Conservation (phyloP, 257 asterid genomes). For the Gentiana macrophylla region DNA sequence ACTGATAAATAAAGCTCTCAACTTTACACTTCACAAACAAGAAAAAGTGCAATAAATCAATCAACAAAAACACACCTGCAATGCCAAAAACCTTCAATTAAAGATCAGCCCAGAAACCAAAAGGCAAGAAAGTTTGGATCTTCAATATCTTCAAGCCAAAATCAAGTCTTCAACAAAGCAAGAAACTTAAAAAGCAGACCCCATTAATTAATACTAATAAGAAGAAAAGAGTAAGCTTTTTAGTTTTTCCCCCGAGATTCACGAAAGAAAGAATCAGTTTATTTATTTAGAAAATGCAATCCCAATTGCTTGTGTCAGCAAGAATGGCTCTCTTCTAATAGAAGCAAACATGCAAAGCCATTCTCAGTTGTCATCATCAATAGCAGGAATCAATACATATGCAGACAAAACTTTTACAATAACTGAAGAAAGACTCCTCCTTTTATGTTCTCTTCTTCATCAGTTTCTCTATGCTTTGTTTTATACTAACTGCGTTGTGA, state of each 20-base stretch:
- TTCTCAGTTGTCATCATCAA: constrained; percentile 41
- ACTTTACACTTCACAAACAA: background rate
- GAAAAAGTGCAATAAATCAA: background rate
- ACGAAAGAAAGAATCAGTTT: constrained; percentile 9
- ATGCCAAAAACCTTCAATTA: constrained; percentile 8
- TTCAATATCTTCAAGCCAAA: constrained; percentile 5
- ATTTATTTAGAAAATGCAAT: background rate
- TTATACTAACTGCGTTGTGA: background rate
- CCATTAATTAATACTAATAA: constrained; percentile 6
- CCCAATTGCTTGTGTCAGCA: constrained; percentile 5
- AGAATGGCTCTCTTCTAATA: constrained; percentile 21
- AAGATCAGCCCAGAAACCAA: constrained; percentile 6
- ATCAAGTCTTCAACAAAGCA: constrained; percentile 1
- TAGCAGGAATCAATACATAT: constrained; percentile 25
- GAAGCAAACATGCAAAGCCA: constrained; percentile 36
- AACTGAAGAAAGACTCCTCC: constrained; percentile 10
- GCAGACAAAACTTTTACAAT: constrained; percentile 25
- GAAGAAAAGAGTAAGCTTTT: constrained; percentile 2
- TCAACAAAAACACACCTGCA: constrained; percentile 16
- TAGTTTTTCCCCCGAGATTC: constrained; percentile 36
- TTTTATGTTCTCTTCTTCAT: constrained; percentile 5
- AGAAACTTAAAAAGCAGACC: constrained; percentile 5
- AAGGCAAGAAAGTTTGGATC: constrained; percentile 9
- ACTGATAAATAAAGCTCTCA: constrained; percentile 4
- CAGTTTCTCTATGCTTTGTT: constrained; percentile 4